A percentile compares a stretch with the other conserved stretches of the same genome.
These are phyloP conservation scores for Hirsutella rhossiliensis DNA, from an alignment of 2,329 filamentous ascomycete species.

Conservation along the genomic window DNA sequence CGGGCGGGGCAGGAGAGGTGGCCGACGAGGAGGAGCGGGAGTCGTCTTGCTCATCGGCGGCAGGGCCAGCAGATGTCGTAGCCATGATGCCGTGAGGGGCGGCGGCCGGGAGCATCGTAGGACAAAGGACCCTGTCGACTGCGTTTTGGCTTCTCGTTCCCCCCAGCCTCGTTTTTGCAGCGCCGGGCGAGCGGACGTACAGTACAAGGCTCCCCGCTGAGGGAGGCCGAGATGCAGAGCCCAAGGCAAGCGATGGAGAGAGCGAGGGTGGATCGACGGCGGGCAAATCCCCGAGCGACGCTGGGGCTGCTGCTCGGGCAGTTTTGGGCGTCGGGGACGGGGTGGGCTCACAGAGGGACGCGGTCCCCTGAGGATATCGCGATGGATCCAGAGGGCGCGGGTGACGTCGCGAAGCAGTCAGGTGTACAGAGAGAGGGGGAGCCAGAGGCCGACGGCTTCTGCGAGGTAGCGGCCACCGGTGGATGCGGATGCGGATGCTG, in stretches of 20 bases:
- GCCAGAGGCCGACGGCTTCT: neutral
- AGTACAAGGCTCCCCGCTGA: no score
- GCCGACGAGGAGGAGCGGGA: constrained; percentile 55
- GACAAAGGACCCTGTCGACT: neutral
- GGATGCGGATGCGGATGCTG: neutral
- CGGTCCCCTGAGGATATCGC: neutral
- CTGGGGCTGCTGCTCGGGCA: no score
- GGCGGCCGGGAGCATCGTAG: constrained; percentile 7
- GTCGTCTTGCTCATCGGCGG: constrained; percentile 31
- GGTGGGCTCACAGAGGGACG: neutral
- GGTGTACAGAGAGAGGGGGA: neutral
- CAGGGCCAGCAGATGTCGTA: constrained; percentile 5
- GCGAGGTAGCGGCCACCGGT: neutral
- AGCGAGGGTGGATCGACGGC: no score
- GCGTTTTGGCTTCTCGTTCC: no score
- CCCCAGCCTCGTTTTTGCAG: no score
- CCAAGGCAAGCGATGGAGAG: no score
- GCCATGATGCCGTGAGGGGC: constrained; percentile 8
- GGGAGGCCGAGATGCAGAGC: no score
- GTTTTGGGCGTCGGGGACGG: no score
- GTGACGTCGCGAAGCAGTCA: neutral
- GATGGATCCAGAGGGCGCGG: neutral
- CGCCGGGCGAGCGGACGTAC: no score
- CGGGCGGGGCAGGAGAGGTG: constrained; percentile 61
- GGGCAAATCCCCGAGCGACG: no score